A percentile compares a stretch with the other conserved stretches of the same genome.
These are phyloP conservation scores for Camillea tinctor DNA, from an alignment of 2,329 filamentous ascomycete genomes.

Conservation along the genomic window DNA sequence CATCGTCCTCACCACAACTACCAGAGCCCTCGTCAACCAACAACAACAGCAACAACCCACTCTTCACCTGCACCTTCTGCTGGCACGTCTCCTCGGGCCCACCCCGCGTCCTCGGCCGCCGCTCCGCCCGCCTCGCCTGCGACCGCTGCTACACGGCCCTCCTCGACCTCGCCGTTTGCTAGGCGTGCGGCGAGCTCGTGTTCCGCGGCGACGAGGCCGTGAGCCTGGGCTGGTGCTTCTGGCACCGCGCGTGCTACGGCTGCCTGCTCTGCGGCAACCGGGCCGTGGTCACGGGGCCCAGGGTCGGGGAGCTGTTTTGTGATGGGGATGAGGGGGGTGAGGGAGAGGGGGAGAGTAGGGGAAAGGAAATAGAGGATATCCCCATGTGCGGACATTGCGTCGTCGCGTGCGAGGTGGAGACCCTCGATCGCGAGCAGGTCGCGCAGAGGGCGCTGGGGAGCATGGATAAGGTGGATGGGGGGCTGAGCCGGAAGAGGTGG, in stretches of 20 bases:
- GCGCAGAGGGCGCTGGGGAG: constrained; percentile 43
- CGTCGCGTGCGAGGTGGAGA: constrained; percentile 40
- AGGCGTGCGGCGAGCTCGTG: constrained; percentile 56
- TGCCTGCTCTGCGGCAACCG: constrained; percentile 52
- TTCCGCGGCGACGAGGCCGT: constrained; percentile 54
- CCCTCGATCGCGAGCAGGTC: constrained; percentile 29
- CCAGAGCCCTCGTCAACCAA: not conserved
- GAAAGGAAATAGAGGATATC: constrained; percentile 44
- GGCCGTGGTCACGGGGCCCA: constrained; percentile 36
- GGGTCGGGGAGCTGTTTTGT: constrained; percentile 36
- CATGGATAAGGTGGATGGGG: constrained; percentile 45
- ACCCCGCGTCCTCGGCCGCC: constrained; percentile 42
- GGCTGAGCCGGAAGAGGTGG: constrained; percentile 45
- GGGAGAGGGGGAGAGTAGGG: constrained; percentile 9
- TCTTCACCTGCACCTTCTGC: constrained; percentile 58
- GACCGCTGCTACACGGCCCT: constrained; percentile 45
- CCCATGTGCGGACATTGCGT: constrained; percentile 51
- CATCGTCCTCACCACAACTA: not conserved
- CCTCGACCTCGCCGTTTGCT: constrained; percentile 55
- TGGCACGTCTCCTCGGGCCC: constrained; percentile 40
- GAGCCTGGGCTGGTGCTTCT: constrained; percentile 61
- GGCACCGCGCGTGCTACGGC: constrained; percentile 56
- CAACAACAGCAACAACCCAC: constrained; percentile 4
- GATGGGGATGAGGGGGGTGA: constrained; percentile 4
- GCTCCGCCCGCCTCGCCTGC: constrained; percentile 48